Conservation (phyloP, 192 early-diverging fungal genomes). For the Backusella liffmaniae region DNA sequence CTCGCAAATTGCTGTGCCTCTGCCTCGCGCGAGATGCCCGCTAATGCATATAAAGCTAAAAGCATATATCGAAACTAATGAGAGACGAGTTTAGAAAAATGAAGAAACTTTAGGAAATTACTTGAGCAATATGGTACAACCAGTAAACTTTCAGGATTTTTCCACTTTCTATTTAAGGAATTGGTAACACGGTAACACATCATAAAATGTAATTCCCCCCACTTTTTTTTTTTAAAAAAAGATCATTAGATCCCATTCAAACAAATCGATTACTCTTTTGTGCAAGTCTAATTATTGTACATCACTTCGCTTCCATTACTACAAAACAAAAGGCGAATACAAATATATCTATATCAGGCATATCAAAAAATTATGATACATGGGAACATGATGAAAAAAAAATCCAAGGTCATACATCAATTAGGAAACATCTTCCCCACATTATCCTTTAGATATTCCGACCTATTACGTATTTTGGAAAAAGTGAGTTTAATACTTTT, state of each 20-base stretch:
- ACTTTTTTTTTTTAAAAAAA: neutral
- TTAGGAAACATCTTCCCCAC: neutral
- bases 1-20: neutral
- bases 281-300: neutral
- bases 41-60: neutral
- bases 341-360: neutral
- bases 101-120: neutral
- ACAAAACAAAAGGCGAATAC: neutral
- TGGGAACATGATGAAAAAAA: constrained; percentile 1
- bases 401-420: neutral
- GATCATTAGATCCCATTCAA: neutral
- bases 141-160: constrained; percentile 9
- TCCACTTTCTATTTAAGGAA: neutral
- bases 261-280: neutral
- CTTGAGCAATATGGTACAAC: neutral
- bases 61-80: neutral
- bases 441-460: constrained; percentile 9
- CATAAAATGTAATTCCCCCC: neutral
- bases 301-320: neutral
- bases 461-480: constrained; percentile 9
- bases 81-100: neutral
- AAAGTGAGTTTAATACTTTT: neutral
- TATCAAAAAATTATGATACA: neutral
- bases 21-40: neutral
- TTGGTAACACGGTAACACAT: neutral